Evolutionary conservation across 108 stramenopile species (phyloP).

Genomic region (Epithemia pelagica): DNA sequence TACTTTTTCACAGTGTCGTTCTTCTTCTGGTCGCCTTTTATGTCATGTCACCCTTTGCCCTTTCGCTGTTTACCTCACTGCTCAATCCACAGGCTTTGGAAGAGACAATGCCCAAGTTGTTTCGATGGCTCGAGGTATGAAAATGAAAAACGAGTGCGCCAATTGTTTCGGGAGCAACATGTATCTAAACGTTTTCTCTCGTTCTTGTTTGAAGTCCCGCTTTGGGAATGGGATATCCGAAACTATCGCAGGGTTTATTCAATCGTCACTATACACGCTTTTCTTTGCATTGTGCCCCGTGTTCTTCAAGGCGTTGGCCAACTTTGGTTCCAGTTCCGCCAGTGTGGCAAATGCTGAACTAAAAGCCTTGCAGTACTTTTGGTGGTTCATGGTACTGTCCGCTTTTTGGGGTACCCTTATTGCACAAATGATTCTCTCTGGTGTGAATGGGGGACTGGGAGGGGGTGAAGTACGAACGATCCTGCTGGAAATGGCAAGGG

Average conservation of each 20-base stretch:
- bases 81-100: not conserved
- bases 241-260: slow-evolving; percentile 53
- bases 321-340: slow-evolving; percentile 72
- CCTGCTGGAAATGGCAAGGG: slow-evolving; percentile 39
- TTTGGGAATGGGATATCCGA: slow-evolving; percentile 22
- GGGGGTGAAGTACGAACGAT: slow-evolving; percentile 37
- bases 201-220: slow-evolving; percentile 15
- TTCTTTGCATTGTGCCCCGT: slow-evolving; percentile 81
- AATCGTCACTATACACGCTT: slow-evolving; percentile 52
- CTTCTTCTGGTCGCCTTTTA: not conserved
- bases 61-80: not conserved
- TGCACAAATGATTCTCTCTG: slow-evolving; percentile 43
- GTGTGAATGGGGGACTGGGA: slow-evolving; percentile 39
- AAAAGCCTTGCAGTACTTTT: slow-evolving; percentile 70
- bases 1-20: not conserved
- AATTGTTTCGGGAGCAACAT: too few species aligned
- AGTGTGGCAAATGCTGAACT: slow-evolving; percentile 60
- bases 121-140: not conserved
- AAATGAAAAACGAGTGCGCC: too few species aligned
- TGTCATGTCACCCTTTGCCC: not conserved
- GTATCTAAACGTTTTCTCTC: slow-evolving; percentile 78
- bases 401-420: slow-evolving; percentile 70
- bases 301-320: slow-evolving; percentile 83
- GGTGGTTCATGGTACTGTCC: slow-evolving; percentile 81
- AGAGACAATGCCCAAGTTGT: slow-evolving; percentile 1